Base-by-base conservation (phyloP, 1,284 basidiomycete genomes). In the Malassezia cuniculi region DNA sequence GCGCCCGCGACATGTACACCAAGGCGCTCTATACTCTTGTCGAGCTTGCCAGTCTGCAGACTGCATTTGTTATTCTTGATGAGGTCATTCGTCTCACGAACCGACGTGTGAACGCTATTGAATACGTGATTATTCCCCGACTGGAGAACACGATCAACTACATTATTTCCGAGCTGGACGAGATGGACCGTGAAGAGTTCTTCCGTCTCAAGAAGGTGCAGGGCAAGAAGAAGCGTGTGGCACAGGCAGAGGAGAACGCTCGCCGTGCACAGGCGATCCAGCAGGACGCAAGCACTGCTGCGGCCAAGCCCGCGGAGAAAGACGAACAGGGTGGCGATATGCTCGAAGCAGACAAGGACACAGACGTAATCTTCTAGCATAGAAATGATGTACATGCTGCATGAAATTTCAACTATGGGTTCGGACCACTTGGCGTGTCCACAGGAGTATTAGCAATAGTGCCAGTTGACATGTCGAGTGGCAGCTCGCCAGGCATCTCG, bases 71-170 rank as follows among this genome's bases (percentile, higher is more conserved):
- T 39, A 95, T 97, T 54, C 76, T 99, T 18, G 93, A 99, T 69
- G 93, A 97, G 71, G 93, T 97, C 47, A 99, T 99, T 66, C 80
- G 86, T 38, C 86, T 90, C 30, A 97, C 93, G 19, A 99, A 95
- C 69, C 81, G 93, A 31, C 79, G 93, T 52, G 93, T 99, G 22
- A 99, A 99, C 61, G 93, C 93, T 4, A 93, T 99, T 58, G 93
- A 99, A 66, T 86, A 99, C 68, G 81, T 99, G 54, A 76, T 99
- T 60, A 95, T 99, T 44, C 93, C 93, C 10, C 76, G 81, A 34
- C 72, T 99, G 31, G 90, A 95, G 46, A 95, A 97, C 69, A 97
- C 93, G 5, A 86, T 97, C 73, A 85, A 52, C 39, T 66, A 66
- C 40, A 65, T 66, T 29, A 41, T 57, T 11, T 56, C 54, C 14